Base-by-base conservation (phyloP, 139 green algal genomes). In the Protoeuglena noctilucae region DNA sequence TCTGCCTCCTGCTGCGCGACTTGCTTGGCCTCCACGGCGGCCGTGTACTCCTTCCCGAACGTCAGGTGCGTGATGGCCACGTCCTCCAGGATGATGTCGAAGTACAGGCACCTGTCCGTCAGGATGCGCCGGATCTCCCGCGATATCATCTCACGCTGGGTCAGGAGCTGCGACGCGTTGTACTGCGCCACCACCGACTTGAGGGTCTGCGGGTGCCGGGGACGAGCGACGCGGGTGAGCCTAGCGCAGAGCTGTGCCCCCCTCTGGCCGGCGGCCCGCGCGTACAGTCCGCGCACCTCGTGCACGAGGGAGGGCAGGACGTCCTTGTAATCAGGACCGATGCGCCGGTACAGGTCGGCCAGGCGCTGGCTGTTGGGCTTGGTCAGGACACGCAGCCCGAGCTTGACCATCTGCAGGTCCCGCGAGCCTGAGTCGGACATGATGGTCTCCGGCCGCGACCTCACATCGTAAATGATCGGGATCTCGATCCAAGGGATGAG, bases 321-420 rank as follows among this genome's bases (percentile, higher is more conserved):
- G 75, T 98, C 84, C 2, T 80, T 87, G 55, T 86, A 95, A 60
- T 96, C 83, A 21, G 72, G 82, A 0, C 89, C 84, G 18, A 99
- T 75, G 0, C 70, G 93, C 24, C 89, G 73, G 77, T 99, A 99
- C 29, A 99, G 85, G 55, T 85, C 70, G 28, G 89, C 79, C 53
- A 99, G 78, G 48, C 68, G 72, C 46, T 75, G 62, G 3, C 86
- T 67, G 60, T 93, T 78, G 16, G 92, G 92, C 0, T 83, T 66
- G 3, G 92, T 97, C 45, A 97, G 75, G 28, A 99, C 92, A 67
- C 92, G 87, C 46, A 99, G 70, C 1, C 80, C 79, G 54, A 99
- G 94, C 70, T 96, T 95, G 9, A 95, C 91, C 87, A 95, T 98
- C 70, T 99, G 91, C 58, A 99, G 54, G 53, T 99, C 91, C 30